Evolutionary conservation across 352 stramenopile genomes (phyloP).

Genomic region (Pythium volutum): DNA sequence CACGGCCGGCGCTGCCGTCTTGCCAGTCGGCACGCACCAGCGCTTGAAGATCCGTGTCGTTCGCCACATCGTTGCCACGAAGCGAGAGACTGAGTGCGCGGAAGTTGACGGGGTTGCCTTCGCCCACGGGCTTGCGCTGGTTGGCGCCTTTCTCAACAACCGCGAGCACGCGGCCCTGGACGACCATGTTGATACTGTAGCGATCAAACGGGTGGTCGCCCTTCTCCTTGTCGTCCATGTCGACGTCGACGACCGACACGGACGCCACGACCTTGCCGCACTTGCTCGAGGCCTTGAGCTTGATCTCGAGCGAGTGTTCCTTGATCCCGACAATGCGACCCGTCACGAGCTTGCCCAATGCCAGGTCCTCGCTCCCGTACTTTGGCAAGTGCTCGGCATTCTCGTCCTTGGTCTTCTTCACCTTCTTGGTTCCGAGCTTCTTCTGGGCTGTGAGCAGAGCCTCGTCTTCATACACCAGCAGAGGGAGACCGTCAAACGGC

Average conservation of each 20-base stretch:
- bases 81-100: conserved; percentile 71
- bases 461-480: conserved; percentile 60
- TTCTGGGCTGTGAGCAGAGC: conserved; percentile 30
- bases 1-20: conserved; percentile 58
- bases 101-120: conserved; percentile 73
- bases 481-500: conserved; percentile 70
- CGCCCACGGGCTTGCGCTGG: conserved; percentile 81
- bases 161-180: conserved; percentile 65
- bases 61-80: conserved; percentile 45
- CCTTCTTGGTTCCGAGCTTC: conserved; percentile 28
- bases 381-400: conserved; percentile 60
- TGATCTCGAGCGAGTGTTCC: conserved; percentile 81
- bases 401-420: conserved; percentile 28
- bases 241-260: conserved; percentile 84
- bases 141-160: conserved; percentile 76
- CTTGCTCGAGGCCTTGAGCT: conserved; percentile 70
- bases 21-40: conserved; percentile 78
- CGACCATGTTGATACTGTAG: conserved; percentile 70
- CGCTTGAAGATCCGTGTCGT: conserved; percentile 29
- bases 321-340: conserved; percentile 75
- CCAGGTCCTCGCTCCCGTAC: conserved; percentile 58
- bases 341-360: conserved; percentile 62
- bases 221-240: conserved; percentile 26
- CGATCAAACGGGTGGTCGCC: conserved; percentile 78
- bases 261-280: conserved; percentile 69